Conservation (phyloP, 257 asterid species). For the Penstemon davidsonii region DNA sequence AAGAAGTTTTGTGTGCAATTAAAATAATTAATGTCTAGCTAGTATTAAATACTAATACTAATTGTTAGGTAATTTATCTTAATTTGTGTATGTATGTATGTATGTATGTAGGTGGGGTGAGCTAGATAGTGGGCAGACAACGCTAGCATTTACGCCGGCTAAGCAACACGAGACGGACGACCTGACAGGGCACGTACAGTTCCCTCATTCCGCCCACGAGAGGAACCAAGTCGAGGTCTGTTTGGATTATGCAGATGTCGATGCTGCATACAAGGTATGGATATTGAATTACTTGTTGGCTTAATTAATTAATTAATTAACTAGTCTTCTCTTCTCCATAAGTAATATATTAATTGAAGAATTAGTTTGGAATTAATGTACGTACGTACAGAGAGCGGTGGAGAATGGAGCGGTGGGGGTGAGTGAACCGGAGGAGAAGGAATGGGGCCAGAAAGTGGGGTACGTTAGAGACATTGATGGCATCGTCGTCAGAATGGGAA, state of each 20-base stretch:
- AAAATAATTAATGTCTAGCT: no score
- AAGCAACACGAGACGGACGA: constrained; percentile 84
- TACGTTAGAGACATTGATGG: constrained; percentile 81
- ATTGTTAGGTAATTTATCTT: neutral
- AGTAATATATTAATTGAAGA: no score
- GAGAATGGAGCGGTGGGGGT: constrained; percentile 80
- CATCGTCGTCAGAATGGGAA: constrained; percentile 64
- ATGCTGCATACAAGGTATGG: constrained; percentile 70
- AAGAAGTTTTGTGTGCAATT: no score
- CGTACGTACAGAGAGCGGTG: constrained; percentile 58
- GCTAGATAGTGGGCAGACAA: constrained; percentile 79
- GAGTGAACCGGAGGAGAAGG: constrained; percentile 68
- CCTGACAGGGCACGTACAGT: constrained; percentile 59
- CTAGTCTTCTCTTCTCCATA: no score
- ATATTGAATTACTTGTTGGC: neutral
- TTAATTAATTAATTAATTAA: neutral
- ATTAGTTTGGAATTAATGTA: neutral
- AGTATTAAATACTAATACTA: no score
- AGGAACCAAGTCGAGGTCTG: constrained; percentile 77
- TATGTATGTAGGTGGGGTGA: constrained; percentile 72
- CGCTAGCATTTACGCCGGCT: constrained; percentile 80
- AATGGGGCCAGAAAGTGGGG: constrained; percentile 94
- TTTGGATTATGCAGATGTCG: constrained; percentile 73
- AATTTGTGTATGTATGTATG: neutral
- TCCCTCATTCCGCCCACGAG: constrained; percentile 31